Evolutionary conservation across 129 eudicot species (phyloP), one percentile per base, ranked within the genome.

Genomic region (Arctium minus): DNA sequence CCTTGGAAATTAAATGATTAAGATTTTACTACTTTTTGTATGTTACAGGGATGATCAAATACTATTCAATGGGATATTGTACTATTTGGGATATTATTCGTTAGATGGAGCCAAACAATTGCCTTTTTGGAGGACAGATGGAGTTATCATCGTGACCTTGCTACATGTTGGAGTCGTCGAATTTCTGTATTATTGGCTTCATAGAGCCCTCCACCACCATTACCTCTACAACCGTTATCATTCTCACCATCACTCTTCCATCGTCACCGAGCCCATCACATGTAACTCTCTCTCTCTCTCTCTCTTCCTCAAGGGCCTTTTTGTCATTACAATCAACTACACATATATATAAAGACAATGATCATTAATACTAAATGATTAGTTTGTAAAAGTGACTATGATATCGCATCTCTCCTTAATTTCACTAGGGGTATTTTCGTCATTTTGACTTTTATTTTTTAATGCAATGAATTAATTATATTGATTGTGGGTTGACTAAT

Each of bases 151-250:
- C 8, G 86, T 85, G n/a, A 11, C 74, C 62, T 80, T 92, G 75
- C 65, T 90, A 10, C 97, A 92, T 50, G 69, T 72, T 0, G 94
- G 94, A 8, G 91, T 88, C 1, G 94, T 92, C 17, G 97, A 92
- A 83, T 92, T 92, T 33, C 79, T 92, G 0, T 92, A 92, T 77
- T 92, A 92, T 65, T 92, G 97, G 97, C 84, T 92, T 67, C 97
- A 92, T 80, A 78, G 94, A 81, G 94, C 92, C 3, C 82, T 92
- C 74, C 97, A 92, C 81, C 97, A 92, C 85, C 94, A 92, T 81
- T 92, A 74, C 79, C 92, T 92, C 60, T 92, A 92, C 89, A 88
- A 92, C 3, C 94, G 92, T 53, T 92, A 92, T 85, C 97, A 92
- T 72, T 91, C 96, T 50, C 96, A 91, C 84, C 96, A 91, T 83